These are phyloP conservation scores for Yarrowia divulgata DNA, from an alignment of 805 yeast species.

Conservation along the genomic window DNA sequence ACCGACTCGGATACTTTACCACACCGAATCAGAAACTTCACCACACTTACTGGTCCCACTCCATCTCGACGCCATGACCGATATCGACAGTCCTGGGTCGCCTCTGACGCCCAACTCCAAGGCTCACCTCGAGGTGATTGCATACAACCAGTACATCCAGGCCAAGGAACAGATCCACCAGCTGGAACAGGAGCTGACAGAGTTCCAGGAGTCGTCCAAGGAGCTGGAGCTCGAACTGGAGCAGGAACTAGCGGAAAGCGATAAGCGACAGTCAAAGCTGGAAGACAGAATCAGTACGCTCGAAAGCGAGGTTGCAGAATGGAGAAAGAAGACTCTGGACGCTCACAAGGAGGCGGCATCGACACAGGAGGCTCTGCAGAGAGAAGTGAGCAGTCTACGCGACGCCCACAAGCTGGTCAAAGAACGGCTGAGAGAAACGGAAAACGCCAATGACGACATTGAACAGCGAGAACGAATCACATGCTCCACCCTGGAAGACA, in stretches of 20 bases:
- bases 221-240: constrained; percentile 58
- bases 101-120: constrained; percentile 34
- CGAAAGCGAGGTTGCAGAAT: constrained; percentile 46
- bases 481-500: constrained; percentile 49
- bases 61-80: not conserved
- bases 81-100: constrained; percentile 16
- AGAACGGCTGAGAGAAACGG: constrained; percentile 53
- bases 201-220: constrained; percentile 55
- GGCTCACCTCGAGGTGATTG: constrained; percentile 36
- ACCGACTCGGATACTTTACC: not conserved
- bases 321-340: constrained; percentile 47
- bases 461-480: constrained; percentile 55
- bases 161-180: constrained; percentile 52
- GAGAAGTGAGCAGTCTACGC: constrained; percentile 47
- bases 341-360: constrained; percentile 47
- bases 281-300: constrained; percentile 44
- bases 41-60: not conserved
- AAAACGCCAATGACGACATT: constrained; percentile 55
- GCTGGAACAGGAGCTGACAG: constrained; percentile 54
- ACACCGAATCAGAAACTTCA: not conserved
- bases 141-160: constrained; percentile 38
- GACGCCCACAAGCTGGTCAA: constrained; percentile 49
- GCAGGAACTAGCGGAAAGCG: constrained; percentile 53
- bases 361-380: constrained; percentile 44
- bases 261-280: constrained; percentile 46